These are phyloP conservation scores for Phytophthora hybrid DNA, from an alignment of 352 stramenopile species.

Conservation along the genomic window DNA sequence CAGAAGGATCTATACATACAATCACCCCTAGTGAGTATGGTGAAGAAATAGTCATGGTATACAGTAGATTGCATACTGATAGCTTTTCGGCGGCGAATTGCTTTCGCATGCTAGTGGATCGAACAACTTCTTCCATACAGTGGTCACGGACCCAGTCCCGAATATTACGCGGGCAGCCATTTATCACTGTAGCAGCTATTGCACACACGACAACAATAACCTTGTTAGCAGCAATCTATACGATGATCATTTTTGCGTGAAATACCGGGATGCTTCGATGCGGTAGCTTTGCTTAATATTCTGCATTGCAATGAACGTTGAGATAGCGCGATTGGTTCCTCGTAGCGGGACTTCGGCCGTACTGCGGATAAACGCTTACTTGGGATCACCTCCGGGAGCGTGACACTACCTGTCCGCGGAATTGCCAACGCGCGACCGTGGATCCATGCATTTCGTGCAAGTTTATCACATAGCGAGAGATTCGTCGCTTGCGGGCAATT, in stretches of 20 bases:
- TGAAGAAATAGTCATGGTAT: neutral
- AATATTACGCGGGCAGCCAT: slow-evolving; percentile 18
- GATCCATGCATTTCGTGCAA: slow-evolving; percentile 32
- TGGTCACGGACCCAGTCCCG: slow-evolving; percentile 57
- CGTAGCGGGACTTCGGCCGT: neutral
- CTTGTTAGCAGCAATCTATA: neutral
- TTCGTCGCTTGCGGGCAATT: slow-evolving; percentile 35
- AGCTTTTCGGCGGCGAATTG: slow-evolving; percentile 54
- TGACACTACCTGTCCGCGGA: neutral
- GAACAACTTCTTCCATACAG: slow-evolving; percentile 55
- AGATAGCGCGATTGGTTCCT: neutral
- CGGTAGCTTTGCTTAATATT: neutral
- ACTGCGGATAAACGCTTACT: slow-evolving; percentile 4
- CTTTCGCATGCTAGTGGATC: slow-evolving; percentile 41
- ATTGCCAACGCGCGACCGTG: slow-evolving; percentile 14
- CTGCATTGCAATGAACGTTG: neutral
- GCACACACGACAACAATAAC: neutral
- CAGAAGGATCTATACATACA: slow-evolving; percentile 30
- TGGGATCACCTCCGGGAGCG: slow-evolving; percentile 21
- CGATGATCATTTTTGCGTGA: neutral
- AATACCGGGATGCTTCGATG: neutral
- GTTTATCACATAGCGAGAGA: slow-evolving; percentile 17
- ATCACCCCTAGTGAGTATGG: neutral
- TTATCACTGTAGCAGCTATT: neutral
- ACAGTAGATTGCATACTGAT: slow-evolving; percentile 36